Conservation (phyloP, 768 basidiomycete genomes). For the Mycena alexandri region DNA sequence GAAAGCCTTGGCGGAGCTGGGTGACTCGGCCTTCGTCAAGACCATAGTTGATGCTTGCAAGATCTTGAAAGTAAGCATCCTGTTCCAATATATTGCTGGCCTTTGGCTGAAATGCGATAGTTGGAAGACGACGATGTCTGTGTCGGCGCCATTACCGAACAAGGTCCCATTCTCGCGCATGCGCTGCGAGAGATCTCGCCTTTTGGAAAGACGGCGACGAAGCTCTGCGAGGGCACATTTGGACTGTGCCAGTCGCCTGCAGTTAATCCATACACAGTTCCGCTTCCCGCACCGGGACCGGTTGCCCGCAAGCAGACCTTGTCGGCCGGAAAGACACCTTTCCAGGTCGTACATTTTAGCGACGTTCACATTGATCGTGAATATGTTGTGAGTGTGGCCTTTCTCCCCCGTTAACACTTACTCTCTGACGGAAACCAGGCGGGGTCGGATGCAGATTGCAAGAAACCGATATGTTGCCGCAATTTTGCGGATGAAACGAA, state of each 20-base stretch:
- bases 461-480: slow-evolving; percentile 74
- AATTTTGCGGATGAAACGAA: slow-evolving; percentile 57
- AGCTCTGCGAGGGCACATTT: slow-evolving; percentile 67
- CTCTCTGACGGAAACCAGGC: too few relatives aligned
- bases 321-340: slow-evolving; percentile 56
- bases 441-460: slow-evolving; percentile 68
- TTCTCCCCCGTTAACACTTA: too few relatives aligned
- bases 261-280: slow-evolving; percentile 58
- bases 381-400: slow-evolving; percentile 62
- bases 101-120: slow-evolving; percentile 43
- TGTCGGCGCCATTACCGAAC: slow-evolving; percentile 60
- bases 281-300: slow-evolving; percentile 60
- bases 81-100: not conserved
- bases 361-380: slow-evolving; percentile 73
- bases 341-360: slow-evolving; percentile 72
- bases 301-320: slow-evolving; percentile 47
- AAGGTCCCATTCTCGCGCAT: slow-evolving; percentile 71
- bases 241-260: slow-evolving; percentile 66
- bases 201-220: slow-evolving; percentile 61
- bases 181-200: slow-evolving; percentile 63
- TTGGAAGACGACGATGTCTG: slow-evolving; percentile 71
- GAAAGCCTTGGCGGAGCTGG: slow-evolving; percentile 59
- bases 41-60: slow-evolving; percentile 61
- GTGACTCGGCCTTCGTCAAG: slow-evolving; percentile 60
- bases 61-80: slow-evolving; percentile 49